Base-by-base conservation (phyloP, 257 asterid species). In the Rhazya stricta region DNA sequence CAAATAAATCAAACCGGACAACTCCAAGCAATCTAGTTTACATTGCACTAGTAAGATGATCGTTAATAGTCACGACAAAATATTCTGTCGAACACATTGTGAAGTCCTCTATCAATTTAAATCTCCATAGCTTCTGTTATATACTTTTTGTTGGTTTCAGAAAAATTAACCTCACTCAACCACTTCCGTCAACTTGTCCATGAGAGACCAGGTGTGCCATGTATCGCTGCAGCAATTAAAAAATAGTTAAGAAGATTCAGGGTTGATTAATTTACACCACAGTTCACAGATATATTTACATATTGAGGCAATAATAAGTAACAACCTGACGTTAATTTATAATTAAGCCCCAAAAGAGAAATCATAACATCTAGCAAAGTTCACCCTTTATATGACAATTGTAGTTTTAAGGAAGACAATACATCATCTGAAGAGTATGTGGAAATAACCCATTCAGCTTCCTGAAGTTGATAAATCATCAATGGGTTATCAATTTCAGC, bases 131-230 rank as follows among this genome's bases (percentile, higher is more conserved):
- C 34, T 66, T 66, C 7, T 46, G 60, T 6, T 69, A 27, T 46
- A 3, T 29, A 11, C 15, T 46, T 39, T 13, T 41, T 6, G 23
- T 9, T 23, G 45, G 15, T 30, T 32, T 51, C 18, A 6, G 6
- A 6, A 51, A 6, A 39, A 18, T 0, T 18, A 34, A 58, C 25
- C 72, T 69, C 29, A 67, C 83, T 87, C 61, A 92, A 72, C 97
- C 96, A 69, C 95, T 89, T 79, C 97, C 98, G 75, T 93, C 96
- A 68, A 93, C 83, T 74, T 88, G 91, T 74, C 96, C 97, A n/a
- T 78, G 89, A 67, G 97, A 93, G 62, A 84, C 89, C 16, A 91
- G 90, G 82, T 91, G 98, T 18, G 95, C 98, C 98, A 86, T 89
- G 85, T 93, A 93, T 85, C 85, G 96, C 98, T 88, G 83, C 83